Evolutionary conservation across 2,329 filamentous ascomycete genomes (phyloP), one percentile per base, ranked within the genome.

Genomic region (Bipolaris victoriae): DNA sequence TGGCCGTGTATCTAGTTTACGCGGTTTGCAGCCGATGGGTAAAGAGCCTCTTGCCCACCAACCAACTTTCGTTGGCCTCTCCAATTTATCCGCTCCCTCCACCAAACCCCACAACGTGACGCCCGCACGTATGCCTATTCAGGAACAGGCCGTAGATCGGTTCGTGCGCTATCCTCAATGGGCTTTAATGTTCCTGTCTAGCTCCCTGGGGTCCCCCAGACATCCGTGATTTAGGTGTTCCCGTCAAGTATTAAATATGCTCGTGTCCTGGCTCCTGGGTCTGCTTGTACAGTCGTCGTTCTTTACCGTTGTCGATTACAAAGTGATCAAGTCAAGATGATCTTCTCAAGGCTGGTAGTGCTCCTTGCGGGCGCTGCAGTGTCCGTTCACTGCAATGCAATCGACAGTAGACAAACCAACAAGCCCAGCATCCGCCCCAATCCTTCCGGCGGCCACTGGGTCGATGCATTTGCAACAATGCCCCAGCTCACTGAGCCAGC

Each of bases 391-490:
- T 58, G 58, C 13, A 3, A 43, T 43, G 40, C 4, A n/a, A 26
- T 43, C 20, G 40, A n/a, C 10, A 43, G 40, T 15, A 43, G 40
- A 26, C 40, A 43, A 26, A 43, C 22, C 40, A 41, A 15, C 39
- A 43, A 24, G 24, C 40, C 40, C 20, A 43, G 40, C 11, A 52
- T 65, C 55, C 58, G 54, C 47, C 66, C 67, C 35, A 73, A 70
- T 35, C 70, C 71, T 22, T 56, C 64, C 9, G 66, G 71, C 59
- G 72, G 79, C 45, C 82, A 84, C 60, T 89, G 86, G 86, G 80
- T 88, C 13, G 82, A 84, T 60, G 86, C 83, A 1, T 90, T 87
- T 87, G 83, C 84, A 0, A 80, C 85, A 2, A 89, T 89, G 86
- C 86, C 86, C 0, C 86, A 89, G 68, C 75, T 88, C 39, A 85